Evolutionary conservation across 2,329 filamentous ascomycete genomes (phyloP), one percentile per base, ranked within the genome.

Genomic region (Aspergillus quadrilineatus): DNA sequence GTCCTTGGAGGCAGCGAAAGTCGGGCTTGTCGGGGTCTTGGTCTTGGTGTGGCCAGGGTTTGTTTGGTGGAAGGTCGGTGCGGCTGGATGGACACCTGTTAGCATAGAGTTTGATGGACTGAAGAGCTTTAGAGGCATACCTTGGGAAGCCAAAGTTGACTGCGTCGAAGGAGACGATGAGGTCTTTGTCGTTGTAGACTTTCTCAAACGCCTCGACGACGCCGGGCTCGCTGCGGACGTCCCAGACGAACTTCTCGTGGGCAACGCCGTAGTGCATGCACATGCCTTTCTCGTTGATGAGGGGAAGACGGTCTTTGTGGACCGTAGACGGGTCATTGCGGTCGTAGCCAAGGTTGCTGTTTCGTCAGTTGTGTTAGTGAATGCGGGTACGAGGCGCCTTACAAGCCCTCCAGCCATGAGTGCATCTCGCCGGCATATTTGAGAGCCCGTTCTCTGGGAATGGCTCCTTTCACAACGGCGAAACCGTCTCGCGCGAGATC

Each of bases 161-260:
- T 6, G 75, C 75, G 57, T 81, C 79, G 58, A 80, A 82, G 0
- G 79, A 80, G 1, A 80, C 79, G 26, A 81, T 73, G 22, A 81
- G 64, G 47, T 81, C 78, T 47, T 75, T 63, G 1, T 77, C 78
- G 14, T 71, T 71, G 55, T 75, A 80, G 4, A 80, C 71, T 64
- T 76, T 76, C 60, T 75, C 77, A 50, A 82, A 81, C 1, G 77
- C 70, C 2, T 65, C 68, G 12, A 81, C 67, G 0, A 81, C 76
- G 2, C 76, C 78, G 8, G 77, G 76, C 65, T 81, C 79, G 3
- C 70, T 68, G n/a, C 78, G 75, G n/a, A 80, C 69, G 7, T 70
- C 71, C 79, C 79, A 81, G 3, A 76, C 74, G 60, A 80, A 82
- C 57, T 77, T 70, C 58, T 81, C 80, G 58, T 82, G 80, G 1